Conservation (phyloP, 192 early-diverging fungal species). For the Entophlyctis luteolus region DNA sequence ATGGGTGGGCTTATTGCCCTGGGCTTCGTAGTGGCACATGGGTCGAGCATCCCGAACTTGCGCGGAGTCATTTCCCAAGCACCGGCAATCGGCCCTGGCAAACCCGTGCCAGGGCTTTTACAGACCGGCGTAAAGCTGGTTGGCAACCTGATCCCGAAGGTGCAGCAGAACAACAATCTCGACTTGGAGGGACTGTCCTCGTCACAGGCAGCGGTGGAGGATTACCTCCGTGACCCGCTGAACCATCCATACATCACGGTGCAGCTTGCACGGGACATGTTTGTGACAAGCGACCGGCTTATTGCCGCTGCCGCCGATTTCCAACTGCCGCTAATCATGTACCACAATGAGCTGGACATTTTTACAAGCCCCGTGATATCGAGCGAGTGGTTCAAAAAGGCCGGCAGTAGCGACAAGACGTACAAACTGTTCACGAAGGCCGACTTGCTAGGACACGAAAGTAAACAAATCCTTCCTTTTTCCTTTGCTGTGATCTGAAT, state of each 20-base stretch:
- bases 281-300: background rate
- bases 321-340: constrained; percentile 19
- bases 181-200: background rate
- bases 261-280: constrained; percentile 13
- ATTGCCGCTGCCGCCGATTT: background rate
- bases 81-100: constrained; percentile 11
- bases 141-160: constrained; percentile 5
- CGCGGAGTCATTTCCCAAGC: constrained; percentile 26
- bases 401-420: constrained; percentile 10
- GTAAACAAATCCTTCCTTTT: constrained; percentile 16
- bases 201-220: background rate
- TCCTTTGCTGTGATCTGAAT: background rate
- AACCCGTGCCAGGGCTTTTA: background rate
- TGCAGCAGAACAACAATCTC: constrained; percentile 1
- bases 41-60: constrained; percentile 4
- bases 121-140: background rate
- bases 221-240: constrained; percentile 4
- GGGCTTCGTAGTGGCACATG: constrained; percentile 13
- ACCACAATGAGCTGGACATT: constrained; percentile 4
- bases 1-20: constrained; percentile 41
- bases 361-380: background rate
- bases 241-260: constrained; percentile 19
- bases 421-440: background rate
- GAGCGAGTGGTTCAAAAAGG: background rate
- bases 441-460: constrained; percentile 14